Base-by-base conservation (phyloP, 352 stramenopile genomes). In the Pythium vanterpoolii region DNA sequence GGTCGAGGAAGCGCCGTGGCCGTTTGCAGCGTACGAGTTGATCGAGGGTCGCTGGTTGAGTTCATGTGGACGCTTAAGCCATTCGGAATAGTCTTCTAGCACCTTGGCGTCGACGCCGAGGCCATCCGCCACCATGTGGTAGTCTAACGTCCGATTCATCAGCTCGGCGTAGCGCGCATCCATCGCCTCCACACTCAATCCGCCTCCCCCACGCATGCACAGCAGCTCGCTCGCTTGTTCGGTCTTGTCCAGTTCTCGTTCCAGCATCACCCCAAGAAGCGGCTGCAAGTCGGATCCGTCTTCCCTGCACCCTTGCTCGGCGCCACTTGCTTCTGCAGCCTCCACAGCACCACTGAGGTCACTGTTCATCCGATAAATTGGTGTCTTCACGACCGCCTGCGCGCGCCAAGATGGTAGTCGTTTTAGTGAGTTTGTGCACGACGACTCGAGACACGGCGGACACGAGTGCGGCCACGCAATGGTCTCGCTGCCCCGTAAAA, bases 401-500 rank as follows among this genome's bases (percentile, higher is more conserved):
- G n/a, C 19, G 1, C 44, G 53, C 16, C 40, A n/a, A 1, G 53
- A 60, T n/a, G n/a, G n/a, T 2, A 14, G 6, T 19, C 34, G 33
- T 18, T 39, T 43, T 14, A 24, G n/a, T 2, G 40, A 47, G 24
- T 31, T 33, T 5, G 68, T 72, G 13, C 68, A 42, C 14, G 76
- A 76, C 69, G 72, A 83, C 23, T 86, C 69, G 8, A 84, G 39
- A 4, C 60, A 68, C 10, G 60, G 39, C 1, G 53, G 60, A 23
- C 60, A 55, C 10, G 60, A 52, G 5, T 68, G 52, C 1, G 60
- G 60, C 60, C 60, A 68, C 14, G 46, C 27, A 19, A 53, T 19
- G 11, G 2, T 16, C 45, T 87, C 76, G 45, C 84, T 89, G 0
- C 68, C 67, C 11, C 84, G 71, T 19, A 75, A 75, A 21, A 92